Conservation (phyloP, 2,329 filamentous ascomycete species). For the Emmonsiellopsis sp. region DNA sequence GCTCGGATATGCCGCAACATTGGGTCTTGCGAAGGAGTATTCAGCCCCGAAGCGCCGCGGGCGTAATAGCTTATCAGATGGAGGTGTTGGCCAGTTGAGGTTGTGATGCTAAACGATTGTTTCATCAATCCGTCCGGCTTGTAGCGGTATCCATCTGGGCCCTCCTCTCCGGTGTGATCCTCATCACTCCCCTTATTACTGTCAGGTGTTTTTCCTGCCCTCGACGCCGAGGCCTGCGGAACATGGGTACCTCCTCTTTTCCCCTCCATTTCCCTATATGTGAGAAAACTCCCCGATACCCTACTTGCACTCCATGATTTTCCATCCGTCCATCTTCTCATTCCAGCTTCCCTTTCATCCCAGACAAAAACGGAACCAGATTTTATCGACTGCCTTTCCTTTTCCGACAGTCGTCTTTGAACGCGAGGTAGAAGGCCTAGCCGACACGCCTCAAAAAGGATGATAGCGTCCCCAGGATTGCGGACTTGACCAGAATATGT, state of each 20-base stretch:
- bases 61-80: conserved; percentile 98
- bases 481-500: conserved; percentile 93
- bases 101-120: conserved; percentile 98
- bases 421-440: conserved; percentile 83
- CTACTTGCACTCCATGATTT: conserved; percentile 98
- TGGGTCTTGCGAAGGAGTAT: conserved; percentile 74
- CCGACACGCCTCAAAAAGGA: conserved; percentile 94
- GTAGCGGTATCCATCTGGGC: conserved; percentile 82
- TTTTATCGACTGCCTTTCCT: conserved; percentile 90
- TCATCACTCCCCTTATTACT: conserved; percentile 74
- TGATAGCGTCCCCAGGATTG: conserved; percentile 93
- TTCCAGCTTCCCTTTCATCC: conserved; percentile 96
- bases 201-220: conserved; percentile 70
- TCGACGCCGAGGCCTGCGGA: conserved; percentile 43
- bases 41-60: conserved; percentile 64
- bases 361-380: conserved; percentile 99
- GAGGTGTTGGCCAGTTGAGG: conserved; percentile 77
- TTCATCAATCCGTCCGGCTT: conserved; percentile 98
- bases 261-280: conserved; percentile 97
- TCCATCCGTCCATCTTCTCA: conserved; percentile 96
- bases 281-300: conserved; percentile 93
- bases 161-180: conserved; percentile 60
- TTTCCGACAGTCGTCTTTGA: conserved; percentile 86
- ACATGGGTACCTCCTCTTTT: conserved; percentile 76
- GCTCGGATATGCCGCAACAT: conserved; percentile 73